Percentiles rank a stretch among this genome's conserved stretches.
phyloP scores from a whole-genome alignment of 345 rosid species.

The Brassica incana region DNA sequence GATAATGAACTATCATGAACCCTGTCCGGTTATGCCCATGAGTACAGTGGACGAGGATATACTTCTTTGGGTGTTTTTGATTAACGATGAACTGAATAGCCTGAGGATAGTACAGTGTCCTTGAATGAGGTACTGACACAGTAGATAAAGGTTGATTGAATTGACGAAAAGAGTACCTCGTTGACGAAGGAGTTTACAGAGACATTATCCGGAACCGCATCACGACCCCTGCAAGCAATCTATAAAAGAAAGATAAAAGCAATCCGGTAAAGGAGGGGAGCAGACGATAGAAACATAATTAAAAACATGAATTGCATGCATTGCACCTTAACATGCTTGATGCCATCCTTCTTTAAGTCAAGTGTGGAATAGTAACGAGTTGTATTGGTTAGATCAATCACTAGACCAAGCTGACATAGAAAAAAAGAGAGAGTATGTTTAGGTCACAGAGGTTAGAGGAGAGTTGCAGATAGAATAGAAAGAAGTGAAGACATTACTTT shows the following conservation, averaged over 20 bases:
- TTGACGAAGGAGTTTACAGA: constrained; percentile 80
- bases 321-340: constrained; percentile 83
- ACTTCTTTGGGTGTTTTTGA: constrained; percentile 69
- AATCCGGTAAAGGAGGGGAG: background rate
- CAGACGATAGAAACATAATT: background rate
- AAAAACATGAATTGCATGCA: background rate
- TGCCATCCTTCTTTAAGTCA: constrained; percentile 71
- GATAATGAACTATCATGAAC: constrained; percentile 87
- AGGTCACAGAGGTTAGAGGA: background rate
- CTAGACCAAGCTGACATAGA: constrained; percentile 73
- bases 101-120: constrained; percentile 39
- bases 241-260: constrained; percentile 34
- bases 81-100: constrained; percentile 60
- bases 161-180: constrained; percentile 54
- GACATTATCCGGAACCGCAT: constrained; percentile 77
- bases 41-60: constrained; percentile 90
- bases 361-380: constrained; percentile 65
- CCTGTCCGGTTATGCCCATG: constrained; percentile 99
- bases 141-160: background rate
- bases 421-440: background rate
- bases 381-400: constrained; percentile 96
- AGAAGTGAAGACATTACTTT: constrained; percentile 27
- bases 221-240: constrained; percentile 91
- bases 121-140: background rate
- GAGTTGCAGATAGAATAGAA: background rate